Conservation (phyloP, 345 rosid genomes). For the Heritiera fomes region DNA sequence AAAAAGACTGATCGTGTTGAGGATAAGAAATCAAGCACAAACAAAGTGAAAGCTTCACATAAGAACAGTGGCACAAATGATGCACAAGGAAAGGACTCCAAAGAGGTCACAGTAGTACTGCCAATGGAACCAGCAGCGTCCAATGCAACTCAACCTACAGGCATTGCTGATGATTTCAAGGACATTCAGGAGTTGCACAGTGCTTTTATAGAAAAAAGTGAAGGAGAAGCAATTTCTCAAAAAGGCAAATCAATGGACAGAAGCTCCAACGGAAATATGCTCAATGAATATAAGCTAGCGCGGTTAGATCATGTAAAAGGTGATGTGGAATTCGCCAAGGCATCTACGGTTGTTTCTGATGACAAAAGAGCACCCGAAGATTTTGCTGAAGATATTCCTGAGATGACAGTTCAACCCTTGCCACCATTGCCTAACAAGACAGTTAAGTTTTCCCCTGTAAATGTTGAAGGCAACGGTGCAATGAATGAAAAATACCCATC, state of each 20-base stretch:
- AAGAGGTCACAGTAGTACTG: constrained; percentile 29
- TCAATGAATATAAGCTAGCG: constrained; percentile 25
- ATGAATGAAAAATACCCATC: constrained; percentile 29
- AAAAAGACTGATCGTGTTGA: constrained; percentile 39
- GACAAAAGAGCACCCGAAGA: constrained; percentile 30
- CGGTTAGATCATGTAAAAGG: constrained; percentile 21
- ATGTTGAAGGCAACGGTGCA: constrained; percentile 29
- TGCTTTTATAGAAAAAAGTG: constrained; percentile 39
- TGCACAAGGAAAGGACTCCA: constrained; percentile 38
- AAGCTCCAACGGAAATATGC: constrained; percentile 25
- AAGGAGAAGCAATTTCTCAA: constrained; percentile 25
- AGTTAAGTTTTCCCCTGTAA: constrained; percentile 36
- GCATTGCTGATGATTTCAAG: constrained; percentile 45
- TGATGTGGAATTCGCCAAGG: constrained; percentile 34
- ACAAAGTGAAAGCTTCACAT: constrained; percentile 39
- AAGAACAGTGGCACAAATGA: constrained; percentile 39
- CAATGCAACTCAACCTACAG: constrained; percentile 32
- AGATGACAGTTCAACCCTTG: constrained; percentile 31
- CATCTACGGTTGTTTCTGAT: constrained; percentile 33
- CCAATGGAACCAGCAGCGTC: constrained; percentile 28
- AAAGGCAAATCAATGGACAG: constrained; percentile 27
- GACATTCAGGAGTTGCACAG: constrained; percentile 63
- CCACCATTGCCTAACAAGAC: constrained; percentile 40
- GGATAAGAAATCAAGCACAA: constrained; percentile 38
- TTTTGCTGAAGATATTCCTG: constrained; percentile 28